Percentiles rank a stretch among this genome's conserved stretches.
Evolutionary conservation across 2,329 filamentous ascomycete species (phyloP).

Genomic region (Aspergillus sp.): DNA sequence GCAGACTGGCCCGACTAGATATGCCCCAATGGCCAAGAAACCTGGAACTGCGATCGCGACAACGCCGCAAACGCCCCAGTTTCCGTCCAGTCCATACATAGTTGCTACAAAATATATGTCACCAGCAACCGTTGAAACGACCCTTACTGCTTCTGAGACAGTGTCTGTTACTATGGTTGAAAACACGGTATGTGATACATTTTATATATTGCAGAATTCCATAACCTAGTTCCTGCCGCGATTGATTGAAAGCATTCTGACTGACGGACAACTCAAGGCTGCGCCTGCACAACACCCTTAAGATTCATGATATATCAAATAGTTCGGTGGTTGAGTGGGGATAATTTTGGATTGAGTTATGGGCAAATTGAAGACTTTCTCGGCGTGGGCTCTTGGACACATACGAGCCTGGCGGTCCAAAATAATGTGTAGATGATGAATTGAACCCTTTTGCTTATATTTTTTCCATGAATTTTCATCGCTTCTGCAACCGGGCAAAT

Average conservation of each 20-base stretch:
- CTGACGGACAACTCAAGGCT: constrained; percentile 42
- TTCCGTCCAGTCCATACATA: constrained; percentile 55
- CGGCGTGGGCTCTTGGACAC: background rate
- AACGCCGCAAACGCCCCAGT: constrained; percentile 47
- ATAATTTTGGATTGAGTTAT: background rate
- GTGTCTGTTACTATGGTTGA: constrained; percentile 53
- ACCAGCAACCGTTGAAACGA: constrained; percentile 48
- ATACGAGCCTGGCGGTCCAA: background rate
- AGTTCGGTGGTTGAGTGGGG: background rate
- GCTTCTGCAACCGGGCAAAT: background rate
- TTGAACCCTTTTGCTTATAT: background rate
- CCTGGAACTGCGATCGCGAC: constrained; percentile 60
- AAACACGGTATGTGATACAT: constrained; percentile 56
- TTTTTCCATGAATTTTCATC: background rate
- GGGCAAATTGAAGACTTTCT: background rate
- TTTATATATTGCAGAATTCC: background rate
- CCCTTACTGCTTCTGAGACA: constrained; percentile 52
- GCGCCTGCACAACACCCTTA: constrained; percentile 53
- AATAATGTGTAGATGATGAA: constrained; percentile 56
- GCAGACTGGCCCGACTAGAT: constrained; percentile 57
- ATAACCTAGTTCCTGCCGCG: background rate
- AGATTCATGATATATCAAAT: constrained; percentile 9
- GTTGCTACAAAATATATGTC: constrained; percentile 54
- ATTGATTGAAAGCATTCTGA: background rate
- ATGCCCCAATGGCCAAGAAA: constrained; percentile 61